Conservation (phyloP, 2,329 filamentous ascomycete genomes). For the Penicillium sp. region DNA sequence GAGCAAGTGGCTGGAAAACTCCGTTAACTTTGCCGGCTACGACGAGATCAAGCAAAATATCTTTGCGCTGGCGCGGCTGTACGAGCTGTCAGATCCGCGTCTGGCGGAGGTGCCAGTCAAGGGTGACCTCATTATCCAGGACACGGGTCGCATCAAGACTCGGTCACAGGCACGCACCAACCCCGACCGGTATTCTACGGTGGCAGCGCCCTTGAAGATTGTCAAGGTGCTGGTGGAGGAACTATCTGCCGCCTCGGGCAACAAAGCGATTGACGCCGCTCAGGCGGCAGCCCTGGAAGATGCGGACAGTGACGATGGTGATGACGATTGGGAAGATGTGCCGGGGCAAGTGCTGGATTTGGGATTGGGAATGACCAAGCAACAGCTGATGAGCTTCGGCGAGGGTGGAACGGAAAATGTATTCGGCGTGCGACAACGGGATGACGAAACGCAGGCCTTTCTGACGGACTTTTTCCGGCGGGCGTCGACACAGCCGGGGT, state of each 20-base stretch:
- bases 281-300: slow-evolving; percentile 59
- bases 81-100: slow-evolving; percentile 78
- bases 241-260: slow-evolving; percentile 74
- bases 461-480: slow-evolving; percentile 75
- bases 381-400: slow-evolving; percentile 76
- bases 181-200: slow-evolving; percentile 83
- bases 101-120: slow-evolving; percentile 79
- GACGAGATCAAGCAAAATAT: slow-evolving; percentile 97
- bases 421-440: slow-evolving; percentile 61
- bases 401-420: slow-evolving; percentile 51
- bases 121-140: slow-evolving; percentile 81
- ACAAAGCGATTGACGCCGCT: slow-evolving; percentile 52
- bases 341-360: slow-evolving; percentile 73
- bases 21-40: slow-evolving; percentile 94
- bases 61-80: slow-evolving; percentile 88
- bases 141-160: slow-evolving; percentile 85
- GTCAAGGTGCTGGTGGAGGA: slow-evolving; percentile 94
- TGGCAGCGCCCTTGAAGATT: slow-evolving; percentile 89
- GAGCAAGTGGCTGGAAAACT: slow-evolving; percentile 96
- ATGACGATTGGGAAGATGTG: slow-evolving; percentile 88
- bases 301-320: slow-evolving; percentile 65
- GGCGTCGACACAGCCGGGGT: slow-evolving; percentile 53
- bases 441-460: slow-evolving; percentile 88
- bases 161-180: slow-evolving; percentile 84
- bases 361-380: slow-evolving; percentile 64